A percentile compares a stretch with the other conserved stretches of the same genome.
Conservation (phyloP, 805 yeast species). For the Torulaspora gathmanii region DNA sequence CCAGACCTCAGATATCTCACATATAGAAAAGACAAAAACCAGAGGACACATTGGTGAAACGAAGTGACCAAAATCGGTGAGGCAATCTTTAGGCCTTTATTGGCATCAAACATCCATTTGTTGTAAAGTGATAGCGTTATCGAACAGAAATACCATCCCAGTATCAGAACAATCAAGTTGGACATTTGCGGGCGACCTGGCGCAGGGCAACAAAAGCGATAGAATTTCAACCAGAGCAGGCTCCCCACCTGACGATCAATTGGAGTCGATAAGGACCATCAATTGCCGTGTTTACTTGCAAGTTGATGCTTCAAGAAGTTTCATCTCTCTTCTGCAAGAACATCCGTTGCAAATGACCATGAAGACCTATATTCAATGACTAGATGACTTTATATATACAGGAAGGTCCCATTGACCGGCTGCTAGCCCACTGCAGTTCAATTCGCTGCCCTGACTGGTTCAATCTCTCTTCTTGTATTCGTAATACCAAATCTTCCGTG, state of each 20-base stretch:
- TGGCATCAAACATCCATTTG: slow-evolving; percentile 91
- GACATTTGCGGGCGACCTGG: slow-evolving; percentile 1
- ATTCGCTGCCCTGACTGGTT: neutral
- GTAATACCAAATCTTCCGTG: slow-evolving; percentile 73
- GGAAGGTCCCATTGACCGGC: neutral
- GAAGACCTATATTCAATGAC: neutral
- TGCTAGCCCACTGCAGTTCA: neutral
- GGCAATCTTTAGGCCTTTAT: slow-evolving; percentile 62
- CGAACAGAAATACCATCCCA: slow-evolving; percentile 70
- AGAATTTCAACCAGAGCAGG: neutral
- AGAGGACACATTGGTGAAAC: slow-evolving; percentile 70
- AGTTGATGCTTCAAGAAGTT: neutral
- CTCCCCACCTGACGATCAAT: neutral
- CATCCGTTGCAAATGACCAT: slow-evolving; percentile 3
- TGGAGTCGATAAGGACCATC: neutral
- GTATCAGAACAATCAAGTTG: slow-evolving; percentile 18
- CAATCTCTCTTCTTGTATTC: slow-evolving; percentile 30
- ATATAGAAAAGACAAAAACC: slow-evolving; percentile 47
- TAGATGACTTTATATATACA: slow-evolving; percentile 2
- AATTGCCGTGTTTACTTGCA: neutral
- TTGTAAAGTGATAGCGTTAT: slow-evolving; percentile 73
- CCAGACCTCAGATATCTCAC: slow-evolving; percentile 22
- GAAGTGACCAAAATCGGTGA: slow-evolving; percentile 84
- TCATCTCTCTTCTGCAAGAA: neutral
- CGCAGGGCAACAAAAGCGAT: neutral